Percentiles rank a stretch among this genome's conserved stretches.
phyloP scores from a whole-genome alignment of 148 eudicot species.

The Pharnaceum exiguum region DNA sequence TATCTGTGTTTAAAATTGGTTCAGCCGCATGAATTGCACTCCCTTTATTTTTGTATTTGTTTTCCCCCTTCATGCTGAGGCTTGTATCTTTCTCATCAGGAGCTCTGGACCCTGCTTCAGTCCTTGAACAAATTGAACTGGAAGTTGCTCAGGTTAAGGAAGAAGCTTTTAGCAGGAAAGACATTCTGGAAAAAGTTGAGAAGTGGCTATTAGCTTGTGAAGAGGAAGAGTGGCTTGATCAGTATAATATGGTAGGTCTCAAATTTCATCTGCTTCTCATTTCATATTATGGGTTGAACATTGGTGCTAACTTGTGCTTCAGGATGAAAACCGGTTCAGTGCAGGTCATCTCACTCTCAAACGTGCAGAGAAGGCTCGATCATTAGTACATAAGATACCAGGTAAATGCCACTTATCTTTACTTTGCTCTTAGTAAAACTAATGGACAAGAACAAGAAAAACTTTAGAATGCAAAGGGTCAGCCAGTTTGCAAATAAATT shows the following conservation, averaged over 20 bases:
- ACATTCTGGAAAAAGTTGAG: slow-evolving; percentile 84
- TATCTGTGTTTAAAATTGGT: neutral
- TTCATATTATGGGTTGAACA: slow-evolving; percentile 6
- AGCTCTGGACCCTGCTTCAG: slow-evolving; percentile 62
- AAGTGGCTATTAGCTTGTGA: slow-evolving; percentile 93
- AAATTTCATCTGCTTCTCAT: neutral
- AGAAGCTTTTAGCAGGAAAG: slow-evolving; percentile 90
- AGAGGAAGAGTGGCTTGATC: slow-evolving; percentile 97
- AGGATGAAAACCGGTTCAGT: slow-evolving; percentile 97
- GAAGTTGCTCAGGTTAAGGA: slow-evolving; percentile 74
- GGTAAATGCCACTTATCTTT: slow-evolving; percentile 34
- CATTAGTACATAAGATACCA: slow-evolving; percentile 78
- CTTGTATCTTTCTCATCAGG: slow-evolving; percentile 44
- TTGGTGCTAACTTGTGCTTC: slow-evolving; percentile 19
- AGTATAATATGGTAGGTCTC: slow-evolving; percentile 67
- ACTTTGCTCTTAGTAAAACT: neutral
- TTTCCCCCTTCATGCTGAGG: slow-evolving; percentile 4
- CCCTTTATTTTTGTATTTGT: too few relatives aligned
- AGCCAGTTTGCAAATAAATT: neutral
- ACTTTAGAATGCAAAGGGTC: neutral
- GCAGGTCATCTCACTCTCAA: slow-evolving; percentile 90
- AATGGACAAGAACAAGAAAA: neutral
- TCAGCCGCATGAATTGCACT: neutral
- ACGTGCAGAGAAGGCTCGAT: slow-evolving; percentile 99
- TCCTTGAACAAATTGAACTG: slow-evolving; percentile 81